phyloP scores from a whole-genome alignment of 2,329 filamentous ascomycete genomes.

The Ilyonectria destructans region DNA sequence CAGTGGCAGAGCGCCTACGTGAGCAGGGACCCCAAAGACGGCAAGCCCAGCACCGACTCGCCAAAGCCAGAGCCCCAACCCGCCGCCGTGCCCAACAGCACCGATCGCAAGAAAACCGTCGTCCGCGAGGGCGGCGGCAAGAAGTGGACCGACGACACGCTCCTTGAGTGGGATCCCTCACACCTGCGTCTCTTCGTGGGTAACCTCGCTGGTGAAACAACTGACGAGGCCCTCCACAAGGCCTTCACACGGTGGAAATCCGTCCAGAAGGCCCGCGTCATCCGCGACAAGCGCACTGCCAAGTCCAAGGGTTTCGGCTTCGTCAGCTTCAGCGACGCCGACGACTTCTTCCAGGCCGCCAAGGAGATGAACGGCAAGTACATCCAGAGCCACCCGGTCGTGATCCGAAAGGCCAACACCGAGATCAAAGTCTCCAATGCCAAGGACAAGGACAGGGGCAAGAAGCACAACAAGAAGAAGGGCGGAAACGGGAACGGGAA shows the following conservation, averaged over 20 bases:
- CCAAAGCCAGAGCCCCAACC: constrained; percentile 57
- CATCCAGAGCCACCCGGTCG: constrained; percentile 95
- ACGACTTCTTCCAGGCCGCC: constrained; percentile 96
- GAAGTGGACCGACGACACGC: constrained; percentile 89
- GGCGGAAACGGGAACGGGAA: constrained; percentile 48
- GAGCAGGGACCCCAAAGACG: constrained; percentile 70
- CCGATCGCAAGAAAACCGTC: constrained; percentile 87
- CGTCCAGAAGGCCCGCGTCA: constrained; percentile 92
- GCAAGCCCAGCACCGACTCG: constrained; percentile 53
- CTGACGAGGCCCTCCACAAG: constrained; percentile 94
- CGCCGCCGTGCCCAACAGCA: constrained; percentile 60
- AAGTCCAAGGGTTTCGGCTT: constrained; percentile 98
- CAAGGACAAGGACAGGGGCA: constrained; percentile 69
- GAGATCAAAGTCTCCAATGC: constrained; percentile 87
- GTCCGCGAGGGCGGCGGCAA: constrained; percentile 91
- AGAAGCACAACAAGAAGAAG: constrained; percentile 57
- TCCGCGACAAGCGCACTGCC: constrained; percentile 94
- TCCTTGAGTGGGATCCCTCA: constrained; percentile 96
- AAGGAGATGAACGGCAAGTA: constrained; percentile 99
- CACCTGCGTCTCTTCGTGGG: constrained; percentile 97
- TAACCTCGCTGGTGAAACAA: constrained; percentile 97
- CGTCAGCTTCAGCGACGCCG: constrained; percentile 94
- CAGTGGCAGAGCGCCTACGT: constrained; percentile 96
- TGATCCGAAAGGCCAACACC: constrained; percentile 89
- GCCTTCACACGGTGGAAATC: constrained; percentile 92